Evolutionary conservation across 176 grass and related monocot genomes (phyloP), one percentile per base, ranked within the genome.

Genomic region (Leersia perrieri): DNA sequence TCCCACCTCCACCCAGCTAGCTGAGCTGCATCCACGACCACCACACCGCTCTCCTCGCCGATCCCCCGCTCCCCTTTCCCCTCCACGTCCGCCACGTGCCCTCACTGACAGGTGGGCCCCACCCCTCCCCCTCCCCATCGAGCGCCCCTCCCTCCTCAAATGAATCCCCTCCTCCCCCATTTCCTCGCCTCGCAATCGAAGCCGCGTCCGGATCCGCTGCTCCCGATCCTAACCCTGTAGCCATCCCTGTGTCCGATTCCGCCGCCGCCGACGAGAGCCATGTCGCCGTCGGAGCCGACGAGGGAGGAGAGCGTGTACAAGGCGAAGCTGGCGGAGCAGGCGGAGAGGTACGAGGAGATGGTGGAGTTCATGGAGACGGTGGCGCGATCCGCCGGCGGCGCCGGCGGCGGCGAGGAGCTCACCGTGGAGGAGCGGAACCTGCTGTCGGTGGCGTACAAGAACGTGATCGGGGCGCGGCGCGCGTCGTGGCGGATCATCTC

Each of bases 331-430:
- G 90, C 93, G 3, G 93, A 95, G 90, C 93, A 95, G 84, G 93
- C 93, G 68, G 93, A 95, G 87, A 84, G 93, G 78, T 94, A 94
- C 74, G 93, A 95, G 76, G 93, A 95, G 85, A 95, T 95, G 93
- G 90, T 95, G 2, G 93, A 95, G 82, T 95, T 92, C 90, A 95
- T 95, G 93, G 93, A 95, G 87, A 83, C 88, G 39, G 93, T 95
- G 18, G 86, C 90, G 35, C 79, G 82, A 28, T 27, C 89, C 9
- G 85, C 92, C 0, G 92, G 87, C 3, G 89, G 85, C 8, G 81
- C 85, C 7, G 74, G 80, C 2, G 79, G 82, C 28, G 82, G 82
- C 0, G 93, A 95, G 58, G 93, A 95, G 83, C 87, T 95, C 76
- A 87, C 93, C 18, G 89, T 90, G 15, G 93, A 95, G 81, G 93